These are phyloP conservation scores for Trichoderma asperelloides DNA, from an alignment of 495 filamentous ascomycete species.

Conservation along the genomic window DNA sequence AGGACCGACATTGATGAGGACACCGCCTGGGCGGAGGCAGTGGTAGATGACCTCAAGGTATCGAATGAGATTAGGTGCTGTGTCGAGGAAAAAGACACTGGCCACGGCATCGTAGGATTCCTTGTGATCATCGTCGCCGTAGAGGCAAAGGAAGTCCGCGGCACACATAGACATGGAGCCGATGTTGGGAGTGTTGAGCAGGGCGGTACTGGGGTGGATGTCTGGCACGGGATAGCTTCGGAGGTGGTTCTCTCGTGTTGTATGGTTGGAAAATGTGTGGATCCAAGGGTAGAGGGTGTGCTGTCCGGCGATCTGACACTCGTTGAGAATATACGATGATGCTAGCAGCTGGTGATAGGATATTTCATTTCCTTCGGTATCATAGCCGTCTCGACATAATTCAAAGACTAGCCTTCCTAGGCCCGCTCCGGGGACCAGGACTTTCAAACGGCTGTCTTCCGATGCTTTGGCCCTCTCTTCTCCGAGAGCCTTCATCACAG, in stretches of 20 bases:
- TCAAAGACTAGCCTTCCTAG: constrained; percentile 84
- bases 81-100: constrained; percentile 93
- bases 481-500: constrained; percentile 55
- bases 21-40: constrained; percentile 67
- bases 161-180: constrained; percentile 79
- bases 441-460: constrained; percentile 35
- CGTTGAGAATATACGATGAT: constrained; percentile 78
- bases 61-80: constrained; percentile 80
- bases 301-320: constrained; percentile 27
- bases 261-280: constrained; percentile 71
- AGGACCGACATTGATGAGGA: constrained; percentile 86
- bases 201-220: constrained; percentile 54
- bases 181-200: constrained; percentile 28
- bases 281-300: constrained; percentile 76
- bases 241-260: constrained; percentile 60
- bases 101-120: constrained; percentile 71
- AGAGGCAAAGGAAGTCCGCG: constrained; percentile 73
- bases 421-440: constrained; percentile 86
- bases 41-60: constrained; percentile 76
- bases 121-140: constrained; percentile 48
- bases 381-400: constrained; percentile 63
- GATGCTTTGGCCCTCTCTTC: constrained; percentile 38
- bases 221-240: constrained; percentile 65
- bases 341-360: constrained; percentile 88
- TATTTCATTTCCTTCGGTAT: constrained; percentile 86